phyloP scores from a whole-genome alignment of 805 yeast species.

The Phaffomyces opuntiae region DNA sequence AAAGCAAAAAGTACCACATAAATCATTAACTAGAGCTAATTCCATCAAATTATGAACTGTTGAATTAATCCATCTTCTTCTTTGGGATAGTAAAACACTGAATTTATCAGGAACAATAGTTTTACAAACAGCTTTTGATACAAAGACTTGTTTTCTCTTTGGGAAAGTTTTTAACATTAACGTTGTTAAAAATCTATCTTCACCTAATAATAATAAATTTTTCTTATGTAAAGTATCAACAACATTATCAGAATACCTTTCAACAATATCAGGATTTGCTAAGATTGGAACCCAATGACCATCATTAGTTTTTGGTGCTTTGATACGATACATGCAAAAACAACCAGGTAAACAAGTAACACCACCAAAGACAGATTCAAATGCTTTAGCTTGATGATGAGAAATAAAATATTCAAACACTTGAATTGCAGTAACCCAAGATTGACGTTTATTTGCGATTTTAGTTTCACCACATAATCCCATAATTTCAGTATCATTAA shows the following conservation, averaged over 20 bases:
- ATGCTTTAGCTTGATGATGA: slow-evolving; percentile 91
- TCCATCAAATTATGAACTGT: slow-evolving; percentile 91
- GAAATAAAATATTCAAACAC: slow-evolving; percentile 91
- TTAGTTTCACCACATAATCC: slow-evolving; percentile 95
- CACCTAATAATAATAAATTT: slow-evolving; percentile 80
- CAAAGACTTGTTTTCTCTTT: slow-evolving; percentile 76
- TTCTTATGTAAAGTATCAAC: slow-evolving; percentile 80
- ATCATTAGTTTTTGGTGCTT: slow-evolving; percentile 73
- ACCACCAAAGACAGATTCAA: slow-evolving; percentile 91
- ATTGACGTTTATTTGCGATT: slow-evolving; percentile 70
- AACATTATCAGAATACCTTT: slow-evolving; percentile 81
- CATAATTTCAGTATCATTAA: slow-evolving; percentile 79
- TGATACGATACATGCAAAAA: slow-evolving; percentile 86
- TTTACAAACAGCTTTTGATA: slow-evolving; percentile 88
- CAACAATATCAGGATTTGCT: slow-evolving; percentile 91
- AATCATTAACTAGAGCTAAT: slow-evolving; percentile 71
- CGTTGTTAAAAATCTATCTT: slow-evolving; percentile 80
- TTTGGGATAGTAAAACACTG: slow-evolving; percentile 74
- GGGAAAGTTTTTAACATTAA: slow-evolving; percentile 88
- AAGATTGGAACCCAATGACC: slow-evolving; percentile 91
- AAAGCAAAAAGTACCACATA: slow-evolving; percentile 92
- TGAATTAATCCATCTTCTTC: slow-evolving; percentile 96
- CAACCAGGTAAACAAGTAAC: slow-evolving; percentile 96
- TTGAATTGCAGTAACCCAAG: slow-evolving; percentile 92
- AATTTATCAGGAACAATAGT: slow-evolving; percentile 85